These are phyloP conservation scores for Pseudopithomyces maydicus DNA, from an alignment of 2,329 filamentous ascomycete genomes.

Conservation along the genomic window DNA sequence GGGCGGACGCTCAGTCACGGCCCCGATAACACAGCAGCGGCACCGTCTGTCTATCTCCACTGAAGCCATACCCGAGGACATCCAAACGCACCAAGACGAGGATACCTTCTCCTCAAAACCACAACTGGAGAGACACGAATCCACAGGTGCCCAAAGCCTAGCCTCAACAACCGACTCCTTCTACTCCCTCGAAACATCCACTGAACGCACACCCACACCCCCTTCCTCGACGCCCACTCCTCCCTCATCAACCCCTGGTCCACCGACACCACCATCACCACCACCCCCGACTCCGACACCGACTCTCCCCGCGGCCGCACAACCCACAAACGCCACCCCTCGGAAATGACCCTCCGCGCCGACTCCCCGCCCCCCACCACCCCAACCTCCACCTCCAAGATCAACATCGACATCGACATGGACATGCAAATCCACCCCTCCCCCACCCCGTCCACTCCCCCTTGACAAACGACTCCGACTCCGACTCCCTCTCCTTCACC, in stretches of 20 bases:
- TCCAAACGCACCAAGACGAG: conserved; percentile 14
- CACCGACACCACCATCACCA: conserved; percentile 11
- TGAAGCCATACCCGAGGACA: conserved; percentile 26
- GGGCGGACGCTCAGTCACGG: conserved; percentile 33
- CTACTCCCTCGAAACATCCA: conserved; percentile 37
- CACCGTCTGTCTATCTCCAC: conserved; percentile 20
- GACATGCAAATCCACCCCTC: too few relatives aligned
- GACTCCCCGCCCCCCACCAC: conserved; percentile 47
- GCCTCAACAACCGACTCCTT: conserved; percentile 45
- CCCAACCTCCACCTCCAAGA: conserved; percentile 47
- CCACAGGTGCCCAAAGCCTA: conserved; percentile 37
- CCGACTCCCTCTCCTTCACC: conserved; percentile 46
- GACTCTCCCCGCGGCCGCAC: conserved; percentile 31
- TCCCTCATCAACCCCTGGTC: conserved; percentile 37
- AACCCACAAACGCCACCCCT: conserved; percentile 42
- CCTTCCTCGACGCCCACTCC: conserved; percentile 36
- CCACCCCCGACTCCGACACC: conserved; percentile 11
- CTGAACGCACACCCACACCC: conserved; percentile 33
- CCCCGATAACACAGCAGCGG: conserved; percentile 18
- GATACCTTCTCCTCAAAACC: conserved; percentile 8
- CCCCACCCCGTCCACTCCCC: too few relatives aligned
- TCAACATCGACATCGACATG: too few relatives aligned
- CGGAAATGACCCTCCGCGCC: conserved; percentile 42
- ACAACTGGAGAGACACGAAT: conserved; percentile 27
- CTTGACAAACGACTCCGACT: conserved; percentile 27